Evolutionary conservation across 345 rosid genomes (phyloP).

Genomic region (Acer saccharum): DNA sequence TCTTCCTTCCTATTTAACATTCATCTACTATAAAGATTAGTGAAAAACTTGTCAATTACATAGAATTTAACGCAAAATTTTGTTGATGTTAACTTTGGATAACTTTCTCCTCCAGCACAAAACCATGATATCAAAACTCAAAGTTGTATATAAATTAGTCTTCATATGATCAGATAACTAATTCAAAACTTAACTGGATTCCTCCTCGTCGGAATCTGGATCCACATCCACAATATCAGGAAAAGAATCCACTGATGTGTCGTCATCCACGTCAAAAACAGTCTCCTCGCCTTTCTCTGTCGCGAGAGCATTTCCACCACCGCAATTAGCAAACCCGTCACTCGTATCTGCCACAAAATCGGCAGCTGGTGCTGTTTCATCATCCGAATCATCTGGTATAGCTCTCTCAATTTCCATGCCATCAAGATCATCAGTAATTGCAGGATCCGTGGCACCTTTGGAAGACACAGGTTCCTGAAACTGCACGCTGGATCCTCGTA

Average conservation of each 20-base stretch:
- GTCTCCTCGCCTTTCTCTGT: slow-evolving; percentile 23
- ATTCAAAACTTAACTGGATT: not conserved
- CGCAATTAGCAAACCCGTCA: slow-evolving; percentile 9
- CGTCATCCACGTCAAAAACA: slow-evolving; percentile 26
- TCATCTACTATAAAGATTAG: no score
- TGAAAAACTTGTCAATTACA: no score
- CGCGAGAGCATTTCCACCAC: not conserved
- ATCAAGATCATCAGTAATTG: slow-evolving; percentile 10
- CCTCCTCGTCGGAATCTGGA: slow-evolving; percentile 47
- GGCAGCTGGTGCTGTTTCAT: slow-evolving; percentile 15
- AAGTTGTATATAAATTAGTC: not conserved
- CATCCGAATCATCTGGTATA: slow-evolving; percentile 1
- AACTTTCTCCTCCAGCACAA: not conserved
- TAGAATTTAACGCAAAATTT: no score
- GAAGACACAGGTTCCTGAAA: slow-evolving; percentile 31
- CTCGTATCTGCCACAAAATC: slow-evolving; percentile 13
- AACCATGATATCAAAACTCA: slow-evolving; percentile 4
- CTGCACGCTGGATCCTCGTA: slow-evolving; percentile 1
- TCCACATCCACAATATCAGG: slow-evolving; percentile 52
- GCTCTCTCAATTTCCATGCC: slow-evolving; percentile 13
- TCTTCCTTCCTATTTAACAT: no score
- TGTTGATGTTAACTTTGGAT: no score
- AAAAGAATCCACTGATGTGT: slow-evolving; percentile 38
- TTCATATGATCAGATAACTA: not conserved
- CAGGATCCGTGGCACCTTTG: slow-evolving; percentile 22